phyloP scores from a whole-genome alignment of 2,329 filamentous ascomycete species.

The Chrysoporthe puriensis region DNA sequence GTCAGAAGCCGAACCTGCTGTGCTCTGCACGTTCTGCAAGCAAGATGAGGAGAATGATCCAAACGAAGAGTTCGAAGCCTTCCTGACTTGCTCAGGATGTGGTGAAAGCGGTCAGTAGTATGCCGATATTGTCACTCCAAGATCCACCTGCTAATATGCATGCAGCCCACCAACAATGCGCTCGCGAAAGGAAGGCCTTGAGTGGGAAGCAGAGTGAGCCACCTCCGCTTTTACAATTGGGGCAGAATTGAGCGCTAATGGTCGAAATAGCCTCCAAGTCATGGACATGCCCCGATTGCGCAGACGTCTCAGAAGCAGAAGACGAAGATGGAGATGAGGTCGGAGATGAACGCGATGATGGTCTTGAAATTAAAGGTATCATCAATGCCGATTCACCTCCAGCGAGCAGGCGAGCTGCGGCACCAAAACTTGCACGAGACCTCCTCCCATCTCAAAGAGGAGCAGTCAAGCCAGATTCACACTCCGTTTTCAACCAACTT shows the following conservation, averaged over 20 bases:
- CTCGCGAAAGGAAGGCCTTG: conserved; percentile 69
- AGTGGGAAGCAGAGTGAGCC: conserved; percentile 65
- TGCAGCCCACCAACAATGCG: conserved; percentile 90
- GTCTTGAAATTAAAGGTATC: conserved; percentile 34
- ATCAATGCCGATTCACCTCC: conserved; percentile 42
- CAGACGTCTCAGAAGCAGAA: conserved; percentile 36
- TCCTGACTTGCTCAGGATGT: conserved; percentile 76
- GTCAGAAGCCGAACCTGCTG: conserved; percentile 58
- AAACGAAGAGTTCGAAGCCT: conserved; percentile 78
- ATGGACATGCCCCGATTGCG: conserved; percentile 59
- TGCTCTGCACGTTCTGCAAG: conserved; percentile 72
- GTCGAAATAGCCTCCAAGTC: conserved; percentile 42
- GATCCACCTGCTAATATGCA: conserved; percentile 42
- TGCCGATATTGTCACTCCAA: conserved; percentile 1
- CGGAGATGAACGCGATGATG: conserved; percentile 35
- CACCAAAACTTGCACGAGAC: conserved; percentile 71
- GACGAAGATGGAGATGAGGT: conserved; percentile 36
- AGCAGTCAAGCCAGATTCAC: conserved; percentile 67
- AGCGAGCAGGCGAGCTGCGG: conserved; percentile 57
- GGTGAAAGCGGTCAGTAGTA: conserved; percentile 75
- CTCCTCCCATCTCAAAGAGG: conserved; percentile 71
- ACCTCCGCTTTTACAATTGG: conserved; percentile 21
- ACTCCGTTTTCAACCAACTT: conserved; percentile 76
- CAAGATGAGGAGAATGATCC: conserved; percentile 83
- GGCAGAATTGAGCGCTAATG: conserved; percentile 33